Conservation (phyloP, 2,329 filamentous ascomycete species). For the Trichothecium roseum region DNA sequence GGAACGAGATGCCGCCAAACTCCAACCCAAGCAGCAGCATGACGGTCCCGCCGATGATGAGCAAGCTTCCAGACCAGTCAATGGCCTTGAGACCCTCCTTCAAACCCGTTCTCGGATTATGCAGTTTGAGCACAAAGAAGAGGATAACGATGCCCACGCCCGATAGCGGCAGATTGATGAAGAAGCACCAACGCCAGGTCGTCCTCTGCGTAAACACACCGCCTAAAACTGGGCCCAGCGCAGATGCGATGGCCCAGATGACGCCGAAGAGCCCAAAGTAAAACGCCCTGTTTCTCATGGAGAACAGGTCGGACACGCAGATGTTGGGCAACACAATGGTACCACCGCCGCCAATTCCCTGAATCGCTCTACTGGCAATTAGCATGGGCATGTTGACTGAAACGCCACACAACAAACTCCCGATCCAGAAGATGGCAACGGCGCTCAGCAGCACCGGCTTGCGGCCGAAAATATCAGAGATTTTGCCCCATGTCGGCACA, state of each 20-base stretch:
- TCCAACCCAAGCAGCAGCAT: conserved; percentile 83
- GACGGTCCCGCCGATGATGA: conserved; percentile 66
- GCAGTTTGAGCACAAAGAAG: conserved; percentile 55
- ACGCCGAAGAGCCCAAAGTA: conserved; percentile 43
- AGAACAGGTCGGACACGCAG: conserved; percentile 45
- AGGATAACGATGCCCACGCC: conserved; percentile 37
- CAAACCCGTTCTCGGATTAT: conserved; percentile 56
- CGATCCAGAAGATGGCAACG: conserved; percentile 42
- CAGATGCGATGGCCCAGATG: conserved; percentile 55
- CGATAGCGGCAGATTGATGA: conserved; percentile 48
- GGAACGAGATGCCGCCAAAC: conserved; percentile 65
- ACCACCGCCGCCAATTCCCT: conserved; percentile 47
- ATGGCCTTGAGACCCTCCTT: conserved; percentile 51
- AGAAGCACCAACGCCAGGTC: conserved; percentile 62
- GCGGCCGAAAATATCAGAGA: conserved; percentile 48
- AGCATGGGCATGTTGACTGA: conserved; percentile 39
- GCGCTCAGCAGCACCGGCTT: conserved; percentile 42
- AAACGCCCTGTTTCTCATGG: conserved; percentile 36
- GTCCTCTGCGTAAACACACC: conserved; percentile 54
- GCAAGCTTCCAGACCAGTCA: conserved; percentile 44
- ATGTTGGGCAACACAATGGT: conserved; percentile 52
- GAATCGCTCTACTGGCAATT: conserved; percentile 43
- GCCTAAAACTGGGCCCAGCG: conserved; percentile 58
- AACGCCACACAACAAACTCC: conserved; percentile 42
- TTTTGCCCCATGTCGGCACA: conserved; percentile 59